These are phyloP conservation scores for Backusella australiensis DNA, from an alignment of 192 early-diverging fungal species.

Conservation along the genomic window DNA sequence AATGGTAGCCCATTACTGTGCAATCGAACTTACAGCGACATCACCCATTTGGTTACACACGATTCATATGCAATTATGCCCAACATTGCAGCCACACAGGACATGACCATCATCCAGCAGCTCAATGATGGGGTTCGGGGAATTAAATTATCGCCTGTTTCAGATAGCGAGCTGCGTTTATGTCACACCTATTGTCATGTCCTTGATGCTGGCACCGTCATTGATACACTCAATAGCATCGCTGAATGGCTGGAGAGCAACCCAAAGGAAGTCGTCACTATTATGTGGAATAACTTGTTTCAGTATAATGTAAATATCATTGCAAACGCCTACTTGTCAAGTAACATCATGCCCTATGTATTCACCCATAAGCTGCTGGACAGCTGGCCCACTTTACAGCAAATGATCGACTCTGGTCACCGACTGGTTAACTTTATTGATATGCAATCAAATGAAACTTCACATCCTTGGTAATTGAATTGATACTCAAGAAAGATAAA, in stretches of 20 bases:
- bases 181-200: constrained; percentile 62
- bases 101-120: constrained; percentile 59
- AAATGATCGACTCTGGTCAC: constrained; percentile 64
- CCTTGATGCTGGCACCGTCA: constrained; percentile 56
- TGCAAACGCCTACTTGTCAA: constrained; percentile 13
- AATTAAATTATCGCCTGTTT: constrained; percentile 61
- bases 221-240: constrained; percentile 52
- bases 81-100: constrained; percentile 63
- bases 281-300: constrained; percentile 67
- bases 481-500: background rate
- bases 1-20: constrained; percentile 72
- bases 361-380: constrained; percentile 35
- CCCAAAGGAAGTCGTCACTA: constrained; percentile 67
- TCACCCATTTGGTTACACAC: constrained; percentile 71
- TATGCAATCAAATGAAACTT: constrained; percentile 44
- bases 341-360: constrained; percentile 21
- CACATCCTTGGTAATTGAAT: constrained; percentile 53
- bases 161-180: constrained; percentile 39
- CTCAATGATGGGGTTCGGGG: constrained; percentile 70
- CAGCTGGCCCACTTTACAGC: constrained; percentile 63
- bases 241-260: constrained; percentile 58
- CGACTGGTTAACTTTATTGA: constrained; percentile 67
- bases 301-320: constrained; percentile 45
- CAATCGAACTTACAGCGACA: constrained; percentile 51
- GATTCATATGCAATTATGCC: constrained; percentile 59